These are phyloP conservation scores for Didymosphaeria variabile DNA, from an alignment of 2,329 filamentous ascomycete species.

Conservation along the genomic window DNA sequence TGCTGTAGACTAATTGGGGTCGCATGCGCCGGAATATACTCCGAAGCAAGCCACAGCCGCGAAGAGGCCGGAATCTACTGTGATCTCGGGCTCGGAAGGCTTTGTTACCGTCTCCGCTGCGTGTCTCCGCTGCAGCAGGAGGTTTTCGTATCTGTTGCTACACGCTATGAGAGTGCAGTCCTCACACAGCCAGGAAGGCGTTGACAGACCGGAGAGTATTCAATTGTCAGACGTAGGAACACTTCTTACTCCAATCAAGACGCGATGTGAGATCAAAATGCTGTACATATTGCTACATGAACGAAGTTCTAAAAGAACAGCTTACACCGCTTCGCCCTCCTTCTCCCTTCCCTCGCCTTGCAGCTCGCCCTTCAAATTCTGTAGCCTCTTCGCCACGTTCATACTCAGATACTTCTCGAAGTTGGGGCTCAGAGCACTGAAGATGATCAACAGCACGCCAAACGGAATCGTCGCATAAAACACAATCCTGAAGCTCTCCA, in stretches of 20 bases:
- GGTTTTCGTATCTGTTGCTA: not conserved
- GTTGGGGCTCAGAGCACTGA: constrained; percentile 29
- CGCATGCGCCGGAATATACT: not conserved
- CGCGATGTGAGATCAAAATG: not conserved
- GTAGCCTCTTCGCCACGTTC: constrained; percentile 38
- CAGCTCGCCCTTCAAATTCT: constrained; percentile 24
- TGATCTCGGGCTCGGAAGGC: not conserved
- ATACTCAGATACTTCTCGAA: constrained; percentile 34
- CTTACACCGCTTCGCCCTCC: constrained; percentile 29
- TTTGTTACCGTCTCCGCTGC: not conserved
- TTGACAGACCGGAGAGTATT: not conserved
- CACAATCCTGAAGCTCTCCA: constrained; percentile 29
- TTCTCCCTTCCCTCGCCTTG: constrained; percentile 29
- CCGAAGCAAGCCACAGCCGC: not conserved
- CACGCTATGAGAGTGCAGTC: not conserved
- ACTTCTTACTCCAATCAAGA: not conserved
- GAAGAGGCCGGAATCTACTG: not conserved
- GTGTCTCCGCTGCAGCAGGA: not conserved
- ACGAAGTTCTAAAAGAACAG: not conserved
- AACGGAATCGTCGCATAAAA: constrained; percentile 40
- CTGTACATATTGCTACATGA: not conserved
- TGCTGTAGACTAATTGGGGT: not conserved
- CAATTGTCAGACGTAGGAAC: not conserved
- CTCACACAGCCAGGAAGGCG: not conserved
- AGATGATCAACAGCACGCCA: constrained; percentile 31